Evolutionary conservation across 164 flowering plant species (phyloP), one percentile per base, ranked within the genome.

Genomic region (Vitis amurensis): DNA sequence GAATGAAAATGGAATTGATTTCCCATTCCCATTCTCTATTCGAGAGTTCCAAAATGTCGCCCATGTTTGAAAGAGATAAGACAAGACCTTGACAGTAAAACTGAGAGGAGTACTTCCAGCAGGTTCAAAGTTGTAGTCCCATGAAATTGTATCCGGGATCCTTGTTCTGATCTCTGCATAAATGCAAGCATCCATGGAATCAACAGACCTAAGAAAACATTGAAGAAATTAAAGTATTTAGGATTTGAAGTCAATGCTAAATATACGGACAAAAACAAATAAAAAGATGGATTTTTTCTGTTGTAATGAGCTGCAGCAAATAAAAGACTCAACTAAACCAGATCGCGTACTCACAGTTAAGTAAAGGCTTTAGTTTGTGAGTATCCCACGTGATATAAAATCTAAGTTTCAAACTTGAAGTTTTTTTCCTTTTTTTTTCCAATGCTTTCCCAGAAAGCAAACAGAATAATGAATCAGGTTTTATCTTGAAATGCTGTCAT

Each of bases 111-210:
- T 82, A 73, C 83, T 84, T 69, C 97, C 97, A 55, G 88, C 90
- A 65, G 94, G 93, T 80, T 95, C 97, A 81, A 95, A 95, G 80
- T 89, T 85, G 77, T 90, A 91, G 84, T 95, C 97, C 99, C 98
- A 93, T 58, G 94, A 85, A 47, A 87, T 69, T n/a, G 93, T 89
- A 8, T 93, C 98, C 8, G 98, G 98, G 55, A 95, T 93, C 73
- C 85, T 84, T 69, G 99, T 95, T 68, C 97, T 85, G 63, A 95
- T 84, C 80, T 95, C 98, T 2, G 97, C 98, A 84, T 89, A 95
- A 65, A 86, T 87, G 81, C 97, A 88, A 50, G 91, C 85, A 81
- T 89, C 82, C 44, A 76, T 73, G 10, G 97, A 86, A 82, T 90
- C 98, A 77, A 88, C 77, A 11, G 97, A 87, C 82, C 99, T 95